Evolutionary conservation across 2,329 filamentous ascomycete species (phyloP).

Genomic region (Chrysoporthe puriensis): DNA sequence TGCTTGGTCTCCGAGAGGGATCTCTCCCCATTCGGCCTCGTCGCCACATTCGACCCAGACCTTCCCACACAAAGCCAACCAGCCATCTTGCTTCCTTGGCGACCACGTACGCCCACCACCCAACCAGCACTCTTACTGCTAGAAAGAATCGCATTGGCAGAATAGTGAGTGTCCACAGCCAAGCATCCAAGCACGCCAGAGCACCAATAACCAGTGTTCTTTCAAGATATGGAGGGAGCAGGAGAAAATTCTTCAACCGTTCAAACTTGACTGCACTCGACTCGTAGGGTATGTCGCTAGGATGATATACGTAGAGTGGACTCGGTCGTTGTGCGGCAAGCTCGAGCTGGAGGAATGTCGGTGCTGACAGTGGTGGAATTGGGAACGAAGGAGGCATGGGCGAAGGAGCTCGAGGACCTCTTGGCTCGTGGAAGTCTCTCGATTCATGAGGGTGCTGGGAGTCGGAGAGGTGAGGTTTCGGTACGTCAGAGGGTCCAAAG

Average conservation of each 20-base stretch:
- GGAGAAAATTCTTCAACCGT: slow-evolving; percentile 83
- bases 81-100: slow-evolving; percentile 74
- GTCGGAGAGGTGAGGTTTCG: slow-evolving; percentile 15
- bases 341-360: slow-evolving; percentile 67
- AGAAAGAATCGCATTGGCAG: slow-evolving; percentile 86
- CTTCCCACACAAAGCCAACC: slow-evolving; percentile 76
- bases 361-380: slow-evolving; percentile 68
- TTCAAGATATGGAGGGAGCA: slow-evolving; percentile 82
- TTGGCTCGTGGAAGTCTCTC: slow-evolving; percentile 34
- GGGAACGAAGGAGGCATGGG: slow-evolving; percentile 61
- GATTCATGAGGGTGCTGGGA: slow-evolving; percentile 9
- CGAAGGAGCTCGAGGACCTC: slow-evolving; percentile 41
- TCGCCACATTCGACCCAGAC: slow-evolving; percentile 77
- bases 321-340: slow-evolving; percentile 65
- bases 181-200: slow-evolving; percentile 89
- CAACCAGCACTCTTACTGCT: slow-evolving; percentile 73
- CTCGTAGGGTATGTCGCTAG: slow-evolving; percentile 75
- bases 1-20: slow-evolving; percentile 33
- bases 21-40: slow-evolving; percentile 55
- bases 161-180: slow-evolving; percentile 96
- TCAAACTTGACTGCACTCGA: slow-evolving; percentile 92
- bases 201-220: slow-evolving; percentile 85
- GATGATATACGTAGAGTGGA: slow-evolving; percentile 66
- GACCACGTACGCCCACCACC: slow-evolving; percentile 78
- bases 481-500: slow-evolving; percentile 30